Conservation (phyloP, 306 rosid genomes). For the Prinsepia uniflora region DNA sequence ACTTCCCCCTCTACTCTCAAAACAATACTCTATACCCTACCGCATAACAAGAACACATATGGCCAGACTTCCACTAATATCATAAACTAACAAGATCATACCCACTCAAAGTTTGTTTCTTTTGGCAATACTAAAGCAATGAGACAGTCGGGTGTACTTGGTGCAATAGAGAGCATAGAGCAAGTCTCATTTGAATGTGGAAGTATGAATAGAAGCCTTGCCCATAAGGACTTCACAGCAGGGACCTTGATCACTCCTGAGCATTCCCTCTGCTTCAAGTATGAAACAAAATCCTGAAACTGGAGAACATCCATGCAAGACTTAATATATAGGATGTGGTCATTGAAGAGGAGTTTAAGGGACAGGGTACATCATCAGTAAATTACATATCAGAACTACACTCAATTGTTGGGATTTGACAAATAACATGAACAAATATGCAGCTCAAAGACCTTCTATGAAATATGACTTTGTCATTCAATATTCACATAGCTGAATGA, state of each 20-base stretch:
- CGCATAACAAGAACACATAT: not conserved
- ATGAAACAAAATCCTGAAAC: slow-evolving; percentile 91
- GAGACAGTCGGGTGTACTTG: slow-evolving; percentile 65
- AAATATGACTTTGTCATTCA: not conserved
- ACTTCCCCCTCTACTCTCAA: not conserved
- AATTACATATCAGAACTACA: not conserved
- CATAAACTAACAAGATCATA: slow-evolving; percentile 31
- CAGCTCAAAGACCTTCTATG: slow-evolving; percentile 4
- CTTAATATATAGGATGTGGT: slow-evolving; percentile 1
- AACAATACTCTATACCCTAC: not conserved
- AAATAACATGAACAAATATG: not conserved
- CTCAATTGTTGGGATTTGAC: not conserved
- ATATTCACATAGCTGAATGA: too few relatives aligned
- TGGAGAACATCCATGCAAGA: slow-evolving; percentile 37
- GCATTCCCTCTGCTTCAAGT: slow-evolving; percentile 95
- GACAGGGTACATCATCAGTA: not conserved
- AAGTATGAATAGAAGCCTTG: slow-evolving; percentile 85
- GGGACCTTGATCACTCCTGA: slow-evolving; percentile 94
- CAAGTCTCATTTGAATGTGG: slow-evolving; percentile 77
- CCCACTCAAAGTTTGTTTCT: slow-evolving; percentile 91
- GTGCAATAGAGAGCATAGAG: slow-evolving; percentile 70
- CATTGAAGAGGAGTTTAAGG: not conserved
- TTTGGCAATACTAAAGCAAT: slow-evolving; percentile 86
- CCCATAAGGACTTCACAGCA: slow-evolving; percentile 73
- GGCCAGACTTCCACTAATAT: not conserved